These are phyloP conservation scores for Logfia minima DNA, from an alignment of 129 eudicot genomes.

Conservation along the genomic window DNA sequence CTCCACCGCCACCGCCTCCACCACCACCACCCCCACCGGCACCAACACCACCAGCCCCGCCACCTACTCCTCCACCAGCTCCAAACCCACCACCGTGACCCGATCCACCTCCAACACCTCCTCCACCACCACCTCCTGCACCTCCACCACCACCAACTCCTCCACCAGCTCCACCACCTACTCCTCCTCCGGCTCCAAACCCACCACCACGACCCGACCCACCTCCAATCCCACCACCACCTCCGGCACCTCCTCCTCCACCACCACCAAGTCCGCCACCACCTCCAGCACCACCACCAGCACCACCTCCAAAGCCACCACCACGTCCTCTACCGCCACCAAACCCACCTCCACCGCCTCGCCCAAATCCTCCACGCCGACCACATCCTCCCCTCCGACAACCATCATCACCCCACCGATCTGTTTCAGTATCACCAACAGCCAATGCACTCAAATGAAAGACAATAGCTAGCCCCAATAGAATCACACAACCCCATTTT, in stretches of 20 bases:
- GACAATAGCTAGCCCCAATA: conserved; percentile 38
- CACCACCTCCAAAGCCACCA: conserved; percentile 46
- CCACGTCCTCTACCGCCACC: conserved; percentile 49
- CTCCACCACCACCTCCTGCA: conserved; percentile 13
- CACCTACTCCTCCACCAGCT: conserved; percentile 26
- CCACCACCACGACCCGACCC: conserved; percentile 37
- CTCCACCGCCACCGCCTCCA: conserved; percentile 33
- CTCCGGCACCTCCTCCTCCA: conserved; percentile 40
- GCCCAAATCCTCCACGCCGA: conserved; percentile 27
- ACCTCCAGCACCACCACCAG: conserved; percentile 47
- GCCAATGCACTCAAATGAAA: conserved; percentile 47
- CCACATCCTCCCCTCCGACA: conserved; percentile 39
- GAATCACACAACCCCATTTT: conserved; percentile 41
- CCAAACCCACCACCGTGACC: conserved; percentile 36
- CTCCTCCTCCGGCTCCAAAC: conserved; percentile 38
- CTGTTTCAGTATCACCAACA: conserved; percentile 32
- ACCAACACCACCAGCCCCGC: conserved; percentile 32
- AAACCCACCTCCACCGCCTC: conserved; percentile 43
- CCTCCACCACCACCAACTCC: conserved; percentile 35
- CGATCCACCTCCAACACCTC: conserved; percentile 35
- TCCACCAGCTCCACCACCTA: conserved; percentile 35
- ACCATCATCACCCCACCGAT: conserved; percentile 40
- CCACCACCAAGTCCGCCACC: conserved; percentile 50
- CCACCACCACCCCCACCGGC: conserved; percentile 29
- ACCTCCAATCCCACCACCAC: conserved; percentile 41